These are phyloP conservation scores for Penicillium fuscoglaucum DNA, from an alignment of 2,329 filamentous ascomycete species.

Conservation along the genomic window DNA sequence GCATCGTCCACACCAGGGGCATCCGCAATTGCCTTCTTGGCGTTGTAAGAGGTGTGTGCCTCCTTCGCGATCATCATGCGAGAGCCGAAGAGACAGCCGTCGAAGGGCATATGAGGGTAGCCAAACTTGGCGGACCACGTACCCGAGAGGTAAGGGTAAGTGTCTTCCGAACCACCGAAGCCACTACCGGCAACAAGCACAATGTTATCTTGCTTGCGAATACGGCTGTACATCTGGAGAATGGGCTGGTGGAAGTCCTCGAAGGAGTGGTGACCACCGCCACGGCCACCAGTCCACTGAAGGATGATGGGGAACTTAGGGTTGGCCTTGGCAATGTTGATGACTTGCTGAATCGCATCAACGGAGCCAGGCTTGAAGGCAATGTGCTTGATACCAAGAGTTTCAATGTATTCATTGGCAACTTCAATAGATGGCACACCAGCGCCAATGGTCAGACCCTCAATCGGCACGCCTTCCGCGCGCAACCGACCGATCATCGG, in stretches of 20 bases:
- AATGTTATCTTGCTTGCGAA: conserved; percentile 82
- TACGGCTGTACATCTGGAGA: conserved; percentile 84
- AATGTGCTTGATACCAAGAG: conserved; percentile 88
- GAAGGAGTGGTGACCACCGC: conserved; percentile 90
- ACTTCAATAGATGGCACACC: conserved; percentile 93
- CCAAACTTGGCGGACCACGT: conserved; percentile 83
- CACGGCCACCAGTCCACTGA: conserved; percentile 93
- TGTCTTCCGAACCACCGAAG: conserved; percentile 86
- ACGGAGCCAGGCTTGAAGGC: conserved; percentile 90
- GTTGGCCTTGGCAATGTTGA: conserved; percentile 94
- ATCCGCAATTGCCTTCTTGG: conserved; percentile 87
- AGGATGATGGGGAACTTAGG: conserved; percentile 88
- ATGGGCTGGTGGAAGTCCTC: conserved; percentile 95
- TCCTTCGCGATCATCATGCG: conserved; percentile 96
- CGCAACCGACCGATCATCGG: conserved; percentile 56
- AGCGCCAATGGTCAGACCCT: conserved; percentile 88
- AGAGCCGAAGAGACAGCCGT: conserved; percentile 86
- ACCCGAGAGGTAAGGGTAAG: conserved; percentile 88
- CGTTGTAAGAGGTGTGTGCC: conserved; percentile 80
- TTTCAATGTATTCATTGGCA: conserved; percentile 90
- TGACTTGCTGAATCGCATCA: conserved; percentile 82
- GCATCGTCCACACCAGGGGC: conserved; percentile 77
- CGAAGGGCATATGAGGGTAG: conserved; percentile 91
- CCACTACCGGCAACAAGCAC: conserved; percentile 88
- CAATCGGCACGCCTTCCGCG: conserved; percentile 83